Conservation (phyloP, 441 rosid genomes). For the Gossypium trilobum region DNA sequence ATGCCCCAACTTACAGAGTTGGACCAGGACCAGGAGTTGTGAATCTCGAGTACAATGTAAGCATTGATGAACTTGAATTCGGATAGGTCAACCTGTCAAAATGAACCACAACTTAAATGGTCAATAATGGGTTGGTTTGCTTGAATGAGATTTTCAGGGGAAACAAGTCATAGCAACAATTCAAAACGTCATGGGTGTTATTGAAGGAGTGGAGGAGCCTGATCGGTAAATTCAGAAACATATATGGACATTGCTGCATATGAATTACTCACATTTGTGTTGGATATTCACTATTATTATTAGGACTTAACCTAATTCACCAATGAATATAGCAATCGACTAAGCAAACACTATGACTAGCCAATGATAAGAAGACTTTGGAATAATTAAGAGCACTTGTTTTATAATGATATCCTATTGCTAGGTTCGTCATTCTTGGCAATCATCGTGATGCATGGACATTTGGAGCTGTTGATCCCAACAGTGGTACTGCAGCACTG, state of each 20-base stretch:
- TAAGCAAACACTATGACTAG: neutral
- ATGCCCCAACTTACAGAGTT: constrained; percentile 45
- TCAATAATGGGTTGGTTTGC: neutral
- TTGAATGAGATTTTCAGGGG: constrained; percentile 41
- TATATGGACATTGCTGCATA: neutral
- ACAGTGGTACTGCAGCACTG: constrained; percentile 76
- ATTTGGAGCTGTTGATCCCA: constrained; percentile 83
- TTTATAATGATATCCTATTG: constrained; percentile 2
- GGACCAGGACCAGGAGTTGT: constrained; percentile 76
- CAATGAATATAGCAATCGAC: neutral
- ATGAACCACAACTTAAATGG: neutral
- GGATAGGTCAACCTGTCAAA: neutral
- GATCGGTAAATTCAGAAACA: constrained; percentile 43
- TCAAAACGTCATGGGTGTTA: constrained; percentile 69
- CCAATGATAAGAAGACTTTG: constrained; percentile 14
- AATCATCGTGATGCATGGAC: constrained; percentile 93
- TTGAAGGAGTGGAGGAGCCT: constrained; percentile 74
- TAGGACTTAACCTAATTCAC: neutral
- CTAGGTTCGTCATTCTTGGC: constrained; percentile 63
- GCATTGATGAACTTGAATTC: constrained; percentile 12
- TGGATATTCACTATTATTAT: neutral
- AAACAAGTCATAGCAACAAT: constrained; percentile 44
- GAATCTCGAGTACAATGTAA: constrained; percentile 52
- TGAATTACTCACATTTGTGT: neutral
- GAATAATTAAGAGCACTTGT: neutral